Conservation (phyloP, 2,329 filamentous ascomycete species). For the Fonsecaea pedrosoi region DNA sequence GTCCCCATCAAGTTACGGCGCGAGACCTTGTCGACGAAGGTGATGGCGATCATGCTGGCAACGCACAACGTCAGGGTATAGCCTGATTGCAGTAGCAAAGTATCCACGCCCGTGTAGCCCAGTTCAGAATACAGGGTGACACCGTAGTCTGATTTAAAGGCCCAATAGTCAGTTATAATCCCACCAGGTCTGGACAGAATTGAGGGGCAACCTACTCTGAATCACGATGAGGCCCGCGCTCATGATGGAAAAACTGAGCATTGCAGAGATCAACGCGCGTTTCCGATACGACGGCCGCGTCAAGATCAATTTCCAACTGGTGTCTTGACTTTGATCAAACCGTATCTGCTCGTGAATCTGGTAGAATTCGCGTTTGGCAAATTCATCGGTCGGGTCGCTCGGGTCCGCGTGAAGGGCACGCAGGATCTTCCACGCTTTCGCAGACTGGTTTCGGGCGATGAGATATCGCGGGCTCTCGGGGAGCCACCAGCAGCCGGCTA, state of each 20-base stretch:
- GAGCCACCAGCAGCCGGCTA: slow-evolving; percentile 6
- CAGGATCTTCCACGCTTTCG: slow-evolving; percentile 56
- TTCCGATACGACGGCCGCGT: slow-evolving; percentile 17
- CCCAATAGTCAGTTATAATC: background rate
- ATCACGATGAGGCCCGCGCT: slow-evolving; percentile 15
- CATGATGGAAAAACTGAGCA: slow-evolving; percentile 14
- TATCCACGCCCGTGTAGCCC: slow-evolving; percentile 15
- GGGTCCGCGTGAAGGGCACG: slow-evolving; percentile 45
- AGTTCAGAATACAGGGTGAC: slow-evolving; percentile 11
- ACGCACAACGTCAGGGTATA: background rate
- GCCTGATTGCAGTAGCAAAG: slow-evolving; percentile 16
- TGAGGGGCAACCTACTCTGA: slow-evolving; percentile 11
- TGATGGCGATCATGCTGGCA: slow-evolving; percentile 8
- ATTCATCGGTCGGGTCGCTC: slow-evolving; percentile 12
- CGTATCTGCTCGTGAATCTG: slow-evolving; percentile 27
- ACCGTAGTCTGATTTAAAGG: slow-evolving; percentile 11
- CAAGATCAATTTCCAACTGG: slow-evolving; percentile 12
- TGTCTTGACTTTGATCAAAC: slow-evolving; percentile 22
- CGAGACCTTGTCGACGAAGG: slow-evolving; percentile 16
- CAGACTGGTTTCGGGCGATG: slow-evolving; percentile 52
- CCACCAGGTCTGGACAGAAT: background rate
- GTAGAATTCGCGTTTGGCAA: slow-evolving; percentile 22
- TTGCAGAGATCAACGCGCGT: slow-evolving; percentile 17
- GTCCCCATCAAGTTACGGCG: slow-evolving; percentile 5
- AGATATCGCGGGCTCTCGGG: slow-evolving; percentile 20